Evolutionary conservation across 2,329 filamentous ascomycete species (phyloP).

Genomic region (Ascochyta clinopodiicola): DNA sequence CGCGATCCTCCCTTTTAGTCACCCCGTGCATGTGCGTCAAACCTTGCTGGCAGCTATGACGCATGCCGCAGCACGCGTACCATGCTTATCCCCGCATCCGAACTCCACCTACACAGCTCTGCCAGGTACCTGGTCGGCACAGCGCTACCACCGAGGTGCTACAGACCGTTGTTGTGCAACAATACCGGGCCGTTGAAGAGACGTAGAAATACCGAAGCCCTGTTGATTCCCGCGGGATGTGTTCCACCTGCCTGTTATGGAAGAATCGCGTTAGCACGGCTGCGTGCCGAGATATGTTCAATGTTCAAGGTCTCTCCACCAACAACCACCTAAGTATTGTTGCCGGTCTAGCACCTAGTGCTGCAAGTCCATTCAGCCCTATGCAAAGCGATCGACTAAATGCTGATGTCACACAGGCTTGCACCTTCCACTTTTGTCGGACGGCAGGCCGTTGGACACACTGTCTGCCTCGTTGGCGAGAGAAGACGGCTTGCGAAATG

Average conservation of each 20-base stretch:
- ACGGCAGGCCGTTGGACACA: slow-evolving; percentile 4
- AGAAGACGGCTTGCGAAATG: slow-evolving; percentile 1
- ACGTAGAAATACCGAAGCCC: neutral
- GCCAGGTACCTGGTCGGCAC: slow-evolving; percentile 2
- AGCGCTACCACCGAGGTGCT: neutral
- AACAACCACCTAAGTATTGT: slow-evolving; percentile 1
- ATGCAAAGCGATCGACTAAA: neutral
- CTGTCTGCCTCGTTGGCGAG: slow-evolving; percentile 1
- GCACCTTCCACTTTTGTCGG: slow-evolving; percentile 10
- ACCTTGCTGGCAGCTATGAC: slow-evolving; percentile 11
- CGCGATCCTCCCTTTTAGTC: slow-evolving; percentile 3
- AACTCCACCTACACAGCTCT: neutral
- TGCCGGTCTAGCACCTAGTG: neutral
- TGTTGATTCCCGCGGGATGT: slow-evolving; percentile 1
- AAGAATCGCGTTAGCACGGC: slow-evolving; percentile 4
- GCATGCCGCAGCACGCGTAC: neutral
- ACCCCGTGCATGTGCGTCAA: slow-evolving; percentile 7
- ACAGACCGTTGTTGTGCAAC: neutral
- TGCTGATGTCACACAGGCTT: slow-evolving; percentile 12
- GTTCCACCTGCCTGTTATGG: slow-evolving; percentile 12
- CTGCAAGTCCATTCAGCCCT: neutral
- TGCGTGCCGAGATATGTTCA: slow-evolving; percentile 1
- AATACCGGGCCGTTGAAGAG: neutral
- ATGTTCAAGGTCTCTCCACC: slow-evolving; percentile 2
- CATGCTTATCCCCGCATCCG: slow-evolving; percentile 12